phyloP scores from a whole-genome alignment of 345 rosid species.

The Hevea brasiliensis region DNA sequence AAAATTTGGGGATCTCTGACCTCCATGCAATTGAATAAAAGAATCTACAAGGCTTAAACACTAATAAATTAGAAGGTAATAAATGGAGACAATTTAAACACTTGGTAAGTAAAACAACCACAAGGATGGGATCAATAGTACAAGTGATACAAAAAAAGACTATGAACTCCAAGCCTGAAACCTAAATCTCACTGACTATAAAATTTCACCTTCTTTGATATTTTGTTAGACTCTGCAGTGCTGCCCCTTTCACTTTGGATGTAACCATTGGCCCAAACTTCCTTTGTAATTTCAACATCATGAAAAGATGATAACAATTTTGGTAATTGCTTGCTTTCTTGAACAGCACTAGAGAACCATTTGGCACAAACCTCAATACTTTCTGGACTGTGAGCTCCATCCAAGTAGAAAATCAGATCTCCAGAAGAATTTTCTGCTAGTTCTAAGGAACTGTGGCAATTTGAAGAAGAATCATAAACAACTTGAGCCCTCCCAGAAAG shows the following conservation, averaged over 20 bases:
- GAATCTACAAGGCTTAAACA: constrained; percentile 48
- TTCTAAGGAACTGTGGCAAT: constrained; percentile 32
- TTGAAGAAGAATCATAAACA: constrained; percentile 51
- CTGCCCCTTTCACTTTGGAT: constrained; percentile 24
- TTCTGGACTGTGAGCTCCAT: constrained; percentile 98
- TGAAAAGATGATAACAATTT: constrained; percentile 23
- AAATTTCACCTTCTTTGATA: constrained; percentile 60
- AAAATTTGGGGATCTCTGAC: constrained; percentile 79
- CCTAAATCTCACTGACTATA: not conserved
- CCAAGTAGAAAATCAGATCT: constrained; percentile 75
- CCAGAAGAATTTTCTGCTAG: constrained; percentile 41
- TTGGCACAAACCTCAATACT: constrained; percentile 90
- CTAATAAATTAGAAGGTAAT: constrained; percentile 8
- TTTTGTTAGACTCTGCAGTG: constrained; percentile 32
- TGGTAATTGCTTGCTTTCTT: constrained; percentile 32
- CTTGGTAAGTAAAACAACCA: not conserved
- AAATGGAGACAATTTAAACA: not conserved
- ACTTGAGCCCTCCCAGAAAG: constrained; percentile 84
- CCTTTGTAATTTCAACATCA: constrained; percentile 23
- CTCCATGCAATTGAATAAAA: constrained; percentile 89
- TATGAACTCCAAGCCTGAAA: constrained; percentile 7
- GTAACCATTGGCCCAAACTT: constrained; percentile 41
- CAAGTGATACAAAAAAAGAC: not conserved
- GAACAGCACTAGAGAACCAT: constrained; percentile 72
- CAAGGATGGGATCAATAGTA: constrained; percentile 2